Conservation (phyloP, 2,329 filamentous ascomycete genomes). For the Colletotrichum zoysiae region DNA sequence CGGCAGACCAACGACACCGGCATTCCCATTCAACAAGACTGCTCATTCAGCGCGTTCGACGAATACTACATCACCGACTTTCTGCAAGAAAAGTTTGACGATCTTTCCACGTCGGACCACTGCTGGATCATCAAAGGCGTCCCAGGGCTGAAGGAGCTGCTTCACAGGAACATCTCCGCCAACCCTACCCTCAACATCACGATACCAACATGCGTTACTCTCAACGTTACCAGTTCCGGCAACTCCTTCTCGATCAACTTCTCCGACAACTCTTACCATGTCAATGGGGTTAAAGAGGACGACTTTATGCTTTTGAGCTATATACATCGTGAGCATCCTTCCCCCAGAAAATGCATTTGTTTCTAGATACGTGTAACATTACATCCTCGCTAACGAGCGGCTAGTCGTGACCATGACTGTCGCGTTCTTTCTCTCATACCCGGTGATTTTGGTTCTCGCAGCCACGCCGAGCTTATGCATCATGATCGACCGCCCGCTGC, state of each 20-base stretch:
- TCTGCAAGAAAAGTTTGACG: slow-evolving; percentile 27
- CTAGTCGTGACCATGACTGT: slow-evolving; percentile 25
- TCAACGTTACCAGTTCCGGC: slow-evolving; percentile 24
- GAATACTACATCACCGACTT: slow-evolving; percentile 36
- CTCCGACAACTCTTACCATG: slow-evolving; percentile 12
- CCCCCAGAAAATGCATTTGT: not conserved
- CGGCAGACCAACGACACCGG: slow-evolving; percentile 17
- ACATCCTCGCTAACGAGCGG: not conserved
- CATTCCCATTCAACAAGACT: not conserved
- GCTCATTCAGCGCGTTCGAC: slow-evolving; percentile 15
- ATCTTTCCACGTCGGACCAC: slow-evolving; percentile 24
- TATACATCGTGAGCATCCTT: slow-evolving; percentile 13
- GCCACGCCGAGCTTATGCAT: slow-evolving; percentile 25
- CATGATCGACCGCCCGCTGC: slow-evolving; percentile 35
- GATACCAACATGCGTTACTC: slow-evolving; percentile 24
- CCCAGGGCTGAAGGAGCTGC: slow-evolving; percentile 18
- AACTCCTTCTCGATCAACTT: slow-evolving; percentile 38
- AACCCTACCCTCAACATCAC: slow-evolving; percentile 35
- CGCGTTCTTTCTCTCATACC: slow-evolving; percentile 34
- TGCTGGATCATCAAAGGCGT: slow-evolving; percentile 39
- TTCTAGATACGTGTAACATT: not conserved
- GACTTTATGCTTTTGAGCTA: slow-evolving; percentile 29
- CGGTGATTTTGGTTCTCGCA: slow-evolving; percentile 25
- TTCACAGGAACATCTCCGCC: slow-evolving; percentile 28
- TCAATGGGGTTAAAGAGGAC: slow-evolving; percentile 20